Percentiles rank a stretch among this genome's conserved stretches.
Conservation (phyloP, 306 rosid species). For the Benincasa hispida region DNA sequence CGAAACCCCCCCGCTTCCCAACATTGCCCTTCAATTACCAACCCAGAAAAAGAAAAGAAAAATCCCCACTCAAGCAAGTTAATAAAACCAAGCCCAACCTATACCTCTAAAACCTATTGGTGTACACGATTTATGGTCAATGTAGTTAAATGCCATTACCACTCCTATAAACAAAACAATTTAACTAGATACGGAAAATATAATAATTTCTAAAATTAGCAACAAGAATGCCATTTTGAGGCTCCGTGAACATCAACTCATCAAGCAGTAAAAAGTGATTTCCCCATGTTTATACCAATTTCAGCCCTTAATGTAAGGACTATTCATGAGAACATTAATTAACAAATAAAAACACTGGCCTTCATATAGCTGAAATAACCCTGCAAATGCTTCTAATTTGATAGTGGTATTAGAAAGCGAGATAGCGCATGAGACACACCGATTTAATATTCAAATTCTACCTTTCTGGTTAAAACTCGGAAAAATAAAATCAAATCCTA, state of each 20-base stretch:
- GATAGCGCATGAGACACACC: background rate
- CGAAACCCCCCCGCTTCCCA: conserved; percentile 99
- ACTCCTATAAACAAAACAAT: background rate
- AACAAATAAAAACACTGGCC: background rate
- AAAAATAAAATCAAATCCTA: background rate
- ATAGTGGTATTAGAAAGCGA: background rate
- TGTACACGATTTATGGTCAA: background rate
- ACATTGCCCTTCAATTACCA: conserved; percentile 95
- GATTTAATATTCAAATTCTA: background rate
- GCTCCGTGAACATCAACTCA: background rate
- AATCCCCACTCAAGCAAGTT: conserved; percentile 95
- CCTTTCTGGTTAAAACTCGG: background rate
- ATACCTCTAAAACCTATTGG: conserved; percentile 48
- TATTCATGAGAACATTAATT: background rate
- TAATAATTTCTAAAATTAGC: background rate
- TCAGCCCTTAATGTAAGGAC: background rate
- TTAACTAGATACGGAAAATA: background rate
- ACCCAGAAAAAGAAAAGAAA: conserved; percentile 48
- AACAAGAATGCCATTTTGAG: background rate
- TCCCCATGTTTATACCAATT: background rate
- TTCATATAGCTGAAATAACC: background rate
- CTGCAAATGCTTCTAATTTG: background rate
- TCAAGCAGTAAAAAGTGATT: background rate
- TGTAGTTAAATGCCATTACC: conserved; percentile 25
- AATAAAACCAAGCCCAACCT: conserved; percentile 96